Conservation (phyloP, 352 stramenopile species). For the Phytophthora pini region DNA sequence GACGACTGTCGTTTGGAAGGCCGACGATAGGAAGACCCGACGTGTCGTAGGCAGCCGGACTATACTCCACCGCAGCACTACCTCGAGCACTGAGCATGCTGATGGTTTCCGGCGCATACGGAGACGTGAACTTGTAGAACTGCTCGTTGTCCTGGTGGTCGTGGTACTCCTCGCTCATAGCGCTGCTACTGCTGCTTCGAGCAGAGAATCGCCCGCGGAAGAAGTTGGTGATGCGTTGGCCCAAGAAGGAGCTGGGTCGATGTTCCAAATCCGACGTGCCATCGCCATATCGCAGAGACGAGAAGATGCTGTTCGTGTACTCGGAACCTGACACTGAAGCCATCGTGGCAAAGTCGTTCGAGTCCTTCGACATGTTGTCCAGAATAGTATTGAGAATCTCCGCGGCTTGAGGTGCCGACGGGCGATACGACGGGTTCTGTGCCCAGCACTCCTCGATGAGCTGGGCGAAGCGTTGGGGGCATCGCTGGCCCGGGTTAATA, state of each 20-base stretch:
- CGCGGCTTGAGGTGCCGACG: constrained; percentile 52
- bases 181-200: constrained; percentile 50
- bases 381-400: constrained; percentile 63
- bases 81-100: constrained; percentile 38
- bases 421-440: constrained; percentile 49
- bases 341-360: constrained; percentile 39
- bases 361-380: constrained; percentile 53
- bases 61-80: constrained; percentile 38
- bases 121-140: constrained; percentile 60
- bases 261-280: constrained; percentile 44
- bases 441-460: constrained; percentile 74
- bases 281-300: constrained; percentile 48
- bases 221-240: constrained; percentile 69
- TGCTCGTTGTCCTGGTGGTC: constrained; percentile 39
- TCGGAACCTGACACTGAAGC: constrained; percentile 44
- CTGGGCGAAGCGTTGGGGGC: constrained; percentile 57
- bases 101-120: constrained; percentile 39
- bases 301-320: constrained; percentile 71
- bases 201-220: constrained; percentile 59
- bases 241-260: constrained; percentile 51
- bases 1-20: constrained; percentile 42
- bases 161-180: constrained; percentile 47
- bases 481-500: constrained; percentile 54
- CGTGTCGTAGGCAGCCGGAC: constrained; percentile 26
- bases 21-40: constrained; percentile 40